Evolutionary conservation across 257 asterid species (phyloP), one percentile per base, ranked within the genome.

Genomic region (Fraxinus anomala): DNA sequence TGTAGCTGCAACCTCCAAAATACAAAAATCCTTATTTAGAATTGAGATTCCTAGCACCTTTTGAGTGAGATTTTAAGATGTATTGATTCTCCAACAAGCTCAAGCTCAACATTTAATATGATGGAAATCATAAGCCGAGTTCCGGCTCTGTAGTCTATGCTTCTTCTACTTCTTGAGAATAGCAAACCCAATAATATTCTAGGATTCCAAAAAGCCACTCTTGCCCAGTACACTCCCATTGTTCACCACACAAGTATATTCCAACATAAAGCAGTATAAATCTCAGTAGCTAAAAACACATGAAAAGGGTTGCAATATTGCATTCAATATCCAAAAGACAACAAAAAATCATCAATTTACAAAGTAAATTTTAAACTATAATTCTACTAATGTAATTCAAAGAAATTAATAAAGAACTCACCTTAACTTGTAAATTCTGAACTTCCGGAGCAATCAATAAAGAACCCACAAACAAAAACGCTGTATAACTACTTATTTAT

Each of bases 351-450:
- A 54, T 54, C 65, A 54, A n/a, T 40, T 40, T 40, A 54, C 21
- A 4, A 19, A 19, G 65, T 19, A 6, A 54, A 54, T 54, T 54
- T n/a, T 54, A 54, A 24, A 6, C 24, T 19, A 6, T 6, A 14
- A 47, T n/a, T 54, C 65, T 19, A 54, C 65, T 54, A 1, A 54
- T 5, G 26, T 6, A n/a, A 19, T 54, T n/a, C 65, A 36, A 5
- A 31, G 77, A 80, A 72, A 75, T 63, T 21, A 77, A 69, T 72
- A 30, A 83, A 75, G 74, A 80, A 82, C 83, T 76, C 80, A 82
- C 87, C 81, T 76, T 33, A 59, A 36, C 56, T 70, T 56, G 71
- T 63, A 82, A 83, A 65, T 11, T 74, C 11, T 16, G 70, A 79
- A 59, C 71, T 72, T 75, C 72, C 70, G 70, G 47, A 75, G 82